A percentile compares a stretch with the other conserved stretches of the same genome.
phyloP scores from a whole-genome alignment of 495 filamentous ascomycete species.

The Neurospora sp. region DNA sequence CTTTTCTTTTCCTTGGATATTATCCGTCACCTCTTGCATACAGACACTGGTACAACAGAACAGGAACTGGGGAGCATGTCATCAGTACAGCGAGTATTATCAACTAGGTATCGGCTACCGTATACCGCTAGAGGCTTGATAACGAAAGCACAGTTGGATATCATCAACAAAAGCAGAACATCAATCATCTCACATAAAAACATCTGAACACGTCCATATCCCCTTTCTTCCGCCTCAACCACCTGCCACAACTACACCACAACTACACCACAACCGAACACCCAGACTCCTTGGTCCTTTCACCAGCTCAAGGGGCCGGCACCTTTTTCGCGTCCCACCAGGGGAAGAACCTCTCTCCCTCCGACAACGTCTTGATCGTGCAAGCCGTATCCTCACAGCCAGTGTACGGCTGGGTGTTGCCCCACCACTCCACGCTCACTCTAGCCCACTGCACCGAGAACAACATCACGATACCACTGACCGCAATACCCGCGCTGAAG shows the following conservation, averaged over 20 bases:
- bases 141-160: not conserved
- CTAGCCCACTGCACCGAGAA: slow-evolving; percentile 26
- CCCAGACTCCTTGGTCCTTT: not conserved
- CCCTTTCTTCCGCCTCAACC: not conserved
- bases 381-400: slow-evolving; percentile 25
- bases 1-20: not conserved
- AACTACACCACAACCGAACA: too few relatives aligned
- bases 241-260: not conserved
- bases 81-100: not conserved
- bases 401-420: slow-evolving; percentile 18
- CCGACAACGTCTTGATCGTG: slow-evolving; percentile 9
- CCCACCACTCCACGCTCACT: slow-evolving; percentile 32
- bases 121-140: not conserved
- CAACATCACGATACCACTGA: slow-evolving; percentile 32
- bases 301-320: not conserved
- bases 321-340: not conserved
- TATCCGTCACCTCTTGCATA: not conserved
- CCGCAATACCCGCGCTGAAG: slow-evolving; percentile 27
- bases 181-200: not conserved
- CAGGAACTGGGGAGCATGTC: not conserved
- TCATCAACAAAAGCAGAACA: not conserved
- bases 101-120: not conserved
- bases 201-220: not conserved
- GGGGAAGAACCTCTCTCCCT: slow-evolving; percentile 13
- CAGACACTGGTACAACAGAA: not conserved